Conservation (phyloP, 2,329 filamentous ascomycete species). For the Canariomyces notabilis region DNA sequence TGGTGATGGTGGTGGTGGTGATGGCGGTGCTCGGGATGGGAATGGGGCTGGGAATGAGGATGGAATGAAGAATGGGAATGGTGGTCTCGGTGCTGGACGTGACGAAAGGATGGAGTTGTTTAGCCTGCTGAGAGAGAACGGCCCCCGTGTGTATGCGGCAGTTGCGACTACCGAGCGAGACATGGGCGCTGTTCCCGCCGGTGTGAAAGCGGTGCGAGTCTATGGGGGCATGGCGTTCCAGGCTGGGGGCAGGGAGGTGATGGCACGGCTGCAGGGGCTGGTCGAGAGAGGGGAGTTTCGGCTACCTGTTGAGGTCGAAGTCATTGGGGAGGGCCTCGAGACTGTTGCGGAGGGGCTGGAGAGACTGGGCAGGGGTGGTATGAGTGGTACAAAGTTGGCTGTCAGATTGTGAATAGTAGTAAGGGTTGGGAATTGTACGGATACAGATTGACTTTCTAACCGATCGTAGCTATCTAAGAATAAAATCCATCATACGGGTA, state of each 20-base stretch:
- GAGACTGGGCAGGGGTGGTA: conserved; percentile 22
- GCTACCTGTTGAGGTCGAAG: conserved; percentile 26
- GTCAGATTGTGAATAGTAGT: conserved; percentile 17
- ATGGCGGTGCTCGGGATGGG: conserved; percentile 32
- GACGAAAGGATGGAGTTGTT: conserved; percentile 24
- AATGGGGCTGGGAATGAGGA: conserved; percentile 29
- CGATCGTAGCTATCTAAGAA: too few relatives aligned
- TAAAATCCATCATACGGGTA: too few relatives aligned
- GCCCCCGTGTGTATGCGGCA: conserved; percentile 28
- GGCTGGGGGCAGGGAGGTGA: conserved; percentile 21
- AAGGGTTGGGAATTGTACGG: too few relatives aligned
- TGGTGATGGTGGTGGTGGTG: conserved; percentile 2
- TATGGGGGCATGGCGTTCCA: conserved; percentile 24
- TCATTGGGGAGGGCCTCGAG: conserved; percentile 27
- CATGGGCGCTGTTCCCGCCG: conserved; percentile 24
- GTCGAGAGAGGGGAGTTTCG: conserved; percentile 26
- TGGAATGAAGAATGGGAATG: conserved; percentile 27
- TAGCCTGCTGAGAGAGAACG: conserved; percentile 24
- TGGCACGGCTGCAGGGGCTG: conserved; percentile 23
- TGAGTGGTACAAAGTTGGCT: conserved; percentile 30
- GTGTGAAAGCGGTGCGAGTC: conserved; percentile 23
- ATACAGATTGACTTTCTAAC: too few relatives aligned
- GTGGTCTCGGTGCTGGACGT: conserved; percentile 18
- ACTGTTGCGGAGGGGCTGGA: conserved; percentile 24
- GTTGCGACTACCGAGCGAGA: conserved; percentile 26